Conservation (phyloP, 371 early-diverging fungal genomes). For the Mucor indicus region DNA sequence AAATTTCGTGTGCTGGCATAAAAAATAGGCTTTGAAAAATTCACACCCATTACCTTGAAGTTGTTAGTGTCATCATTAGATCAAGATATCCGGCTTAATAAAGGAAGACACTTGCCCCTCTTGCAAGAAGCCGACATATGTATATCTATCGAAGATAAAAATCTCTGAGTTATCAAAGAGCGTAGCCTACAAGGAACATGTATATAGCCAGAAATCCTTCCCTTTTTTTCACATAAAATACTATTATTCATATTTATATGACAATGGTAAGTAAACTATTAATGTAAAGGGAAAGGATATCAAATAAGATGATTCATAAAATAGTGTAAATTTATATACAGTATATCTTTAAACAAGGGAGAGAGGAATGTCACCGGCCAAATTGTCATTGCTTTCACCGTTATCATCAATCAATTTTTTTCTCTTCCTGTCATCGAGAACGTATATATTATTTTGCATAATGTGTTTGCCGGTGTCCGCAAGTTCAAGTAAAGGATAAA, state of each 20-base stretch:
- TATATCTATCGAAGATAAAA: neutral
- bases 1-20: no score
- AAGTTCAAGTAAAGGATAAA: slow-evolving; percentile 9
- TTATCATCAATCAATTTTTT: slow-evolving; percentile 1
- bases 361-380: no score
- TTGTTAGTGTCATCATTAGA: no score
- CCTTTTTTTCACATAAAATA: slow-evolving; percentile 4
- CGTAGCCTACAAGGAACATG: slow-evolving; percentile 1
- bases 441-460: slow-evolving; percentile 1
- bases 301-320: slow-evolving; percentile 4
- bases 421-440: slow-evolving; percentile 2
- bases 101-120: slow-evolving; percentile 4
- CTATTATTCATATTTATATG: slow-evolving; percentile 4
- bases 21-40: no score
- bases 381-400: neutral
- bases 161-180: slow-evolving; percentile 1
- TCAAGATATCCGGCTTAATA: slow-evolving; percentile 6
- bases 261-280: slow-evolving; percentile 3
- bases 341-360: no score
- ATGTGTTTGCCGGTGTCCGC: slow-evolving; percentile 3
- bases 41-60: no score
- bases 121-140: slow-evolving; percentile 4
- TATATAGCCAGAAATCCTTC: slow-evolving; percentile 4
- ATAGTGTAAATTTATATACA: slow-evolving; percentile 3
- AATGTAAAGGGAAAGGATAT: slow-evolving; percentile 3